Evolutionary conservation across 768 basidiomycete genomes (phyloP), one percentile per base, ranked within the genome.

Genomic region (Pleurotus giganteus): DNA sequence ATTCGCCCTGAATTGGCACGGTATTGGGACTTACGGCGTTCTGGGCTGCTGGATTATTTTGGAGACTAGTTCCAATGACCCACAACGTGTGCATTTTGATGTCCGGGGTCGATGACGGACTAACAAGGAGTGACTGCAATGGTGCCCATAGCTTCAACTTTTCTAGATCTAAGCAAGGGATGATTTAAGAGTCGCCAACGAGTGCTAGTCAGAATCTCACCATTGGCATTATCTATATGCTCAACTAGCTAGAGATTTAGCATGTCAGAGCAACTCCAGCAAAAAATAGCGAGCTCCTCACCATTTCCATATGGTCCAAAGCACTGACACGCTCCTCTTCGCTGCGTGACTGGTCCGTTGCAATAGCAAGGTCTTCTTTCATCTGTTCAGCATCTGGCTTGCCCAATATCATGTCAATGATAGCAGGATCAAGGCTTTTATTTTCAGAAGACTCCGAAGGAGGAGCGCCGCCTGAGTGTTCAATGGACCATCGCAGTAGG

Each of bases 151-250:
- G 82, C 41, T 81, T 76, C 56, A 94, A 66, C 56, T 83, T 86
- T 55, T 80, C 78, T 3, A 95, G 73, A 74, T 95, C 92, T 93
- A 60, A 1, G 19, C 26, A 8, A 28, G 8, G 24, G 3, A 42
- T 4, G 41, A 46, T 36, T 54, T 13, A 56, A 29, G 6, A 53
- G 47, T 1, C 50, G 46, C 11, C 23, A 7, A n/a, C 52, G 28
- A 4, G 9, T 28, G 17, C 31, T 47, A 21, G 15, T 15, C 58
- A 37, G 7, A 23, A 55, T 66, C 55, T 42, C 63, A 86, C 93
- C 82, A 65, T 93, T 95, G 0, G 94, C 93, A 66, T 96, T 96
- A 63, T 96, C 94, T 51, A 96, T 91, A 36, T 82, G 82, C 67
- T 96, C 91, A 53, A 95, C 77, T 26, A 95, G 74, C 93, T 94